Percentiles rank a stretch among this genome's conserved stretches.
These are phyloP conservation scores for Clohesyomyces aquaticus DNA, from an alignment of 495 filamentous ascomycete species.

Conservation along the genomic window DNA sequence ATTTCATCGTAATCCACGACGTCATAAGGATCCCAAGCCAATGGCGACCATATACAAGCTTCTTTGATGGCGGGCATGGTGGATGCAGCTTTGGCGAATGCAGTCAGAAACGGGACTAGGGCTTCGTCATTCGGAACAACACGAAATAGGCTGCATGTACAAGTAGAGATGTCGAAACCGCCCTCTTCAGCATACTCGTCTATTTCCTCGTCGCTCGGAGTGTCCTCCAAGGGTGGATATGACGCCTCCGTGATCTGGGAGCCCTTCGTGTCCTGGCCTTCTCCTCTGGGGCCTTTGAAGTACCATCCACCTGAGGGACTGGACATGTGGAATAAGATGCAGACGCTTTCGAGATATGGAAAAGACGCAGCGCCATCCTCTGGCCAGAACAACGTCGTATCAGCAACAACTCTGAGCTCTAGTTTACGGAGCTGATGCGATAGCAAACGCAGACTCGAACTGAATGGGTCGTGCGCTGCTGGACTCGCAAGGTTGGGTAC, in stretches of 20 bases:
- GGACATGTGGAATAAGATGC: slow-evolving; percentile 11
- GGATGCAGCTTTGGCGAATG: slow-evolving; percentile 15
- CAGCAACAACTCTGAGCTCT: neutral
- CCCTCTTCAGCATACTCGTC: neutral
- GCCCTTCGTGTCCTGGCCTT: neutral
- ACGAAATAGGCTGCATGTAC: neutral
- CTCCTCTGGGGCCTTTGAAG: slow-evolving; percentile 13
- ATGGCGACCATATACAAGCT: slow-evolving; percentile 10
- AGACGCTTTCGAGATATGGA: slow-evolving; percentile 10
- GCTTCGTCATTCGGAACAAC: neutral
- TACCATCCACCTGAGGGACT: slow-evolving; percentile 12
- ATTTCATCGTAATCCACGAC: neutral
- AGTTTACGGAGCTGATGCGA: slow-evolving; percentile 10
- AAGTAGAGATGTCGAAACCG: neutral
- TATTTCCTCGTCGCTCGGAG: neutral
- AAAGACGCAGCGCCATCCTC: slow-evolving; percentile 2
- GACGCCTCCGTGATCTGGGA: slow-evolving; percentile 7
- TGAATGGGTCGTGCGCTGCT: slow-evolving; percentile 15
- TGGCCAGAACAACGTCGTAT: slow-evolving; percentile 21
- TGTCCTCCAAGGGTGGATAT: slow-evolving; percentile 18
- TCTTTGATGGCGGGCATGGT: slow-evolving; percentile 13
- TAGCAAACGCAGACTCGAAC: slow-evolving; percentile 7
- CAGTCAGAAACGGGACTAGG: slow-evolving; percentile 8
- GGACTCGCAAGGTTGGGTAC: slow-evolving; percentile 12
- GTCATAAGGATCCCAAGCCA: neutral